Conservation (phyloP, 2,329 filamentous ascomycete genomes). For the Chrysoporthe deuterocubensis region DNA sequence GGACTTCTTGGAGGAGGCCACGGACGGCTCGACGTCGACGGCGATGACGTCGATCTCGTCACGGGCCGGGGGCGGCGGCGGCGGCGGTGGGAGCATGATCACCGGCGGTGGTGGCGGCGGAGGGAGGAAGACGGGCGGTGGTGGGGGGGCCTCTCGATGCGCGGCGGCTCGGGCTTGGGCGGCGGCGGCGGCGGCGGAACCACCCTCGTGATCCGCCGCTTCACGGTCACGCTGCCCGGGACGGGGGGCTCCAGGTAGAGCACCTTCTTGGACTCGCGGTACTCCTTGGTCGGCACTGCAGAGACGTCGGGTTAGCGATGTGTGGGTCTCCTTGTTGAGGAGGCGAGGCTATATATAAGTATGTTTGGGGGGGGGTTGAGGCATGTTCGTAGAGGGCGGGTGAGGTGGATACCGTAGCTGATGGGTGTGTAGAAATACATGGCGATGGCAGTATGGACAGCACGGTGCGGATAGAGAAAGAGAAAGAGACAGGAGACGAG, state of each 20-base stretch:
- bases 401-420: constrained; percentile 19
- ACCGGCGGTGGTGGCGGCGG: constrained; percentile 33
- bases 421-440: constrained; percentile 29
- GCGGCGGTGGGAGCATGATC: constrained; percentile 27
- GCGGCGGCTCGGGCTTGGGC: constrained; percentile 34
- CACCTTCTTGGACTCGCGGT: constrained; percentile 44
- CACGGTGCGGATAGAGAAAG: background rate
- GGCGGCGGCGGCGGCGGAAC: constrained; percentile 41
- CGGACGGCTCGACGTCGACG: constrained; percentile 35
- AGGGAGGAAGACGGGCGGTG: constrained; percentile 31
- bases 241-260: constrained; percentile 48
- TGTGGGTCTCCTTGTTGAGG: background rate
- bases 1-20: constrained; percentile 15
- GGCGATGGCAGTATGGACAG: background rate
- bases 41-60: constrained; percentile 36
- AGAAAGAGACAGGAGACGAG: background rate
- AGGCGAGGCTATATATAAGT: background rate
- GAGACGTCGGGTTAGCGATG: constrained; percentile 6
- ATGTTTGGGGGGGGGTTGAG: background rate
- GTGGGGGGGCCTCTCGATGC: constrained; percentile 30
- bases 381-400: background rate
- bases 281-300: constrained; percentile 22
- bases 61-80: constrained; percentile 29
- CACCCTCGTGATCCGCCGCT: constrained; percentile 44
- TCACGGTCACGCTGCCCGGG: constrained; percentile 43